These are phyloP conservation scores for Amphicarpaea edgeworthii DNA, from an alignment of 306 rosid species.

Conservation along the genomic window DNA sequence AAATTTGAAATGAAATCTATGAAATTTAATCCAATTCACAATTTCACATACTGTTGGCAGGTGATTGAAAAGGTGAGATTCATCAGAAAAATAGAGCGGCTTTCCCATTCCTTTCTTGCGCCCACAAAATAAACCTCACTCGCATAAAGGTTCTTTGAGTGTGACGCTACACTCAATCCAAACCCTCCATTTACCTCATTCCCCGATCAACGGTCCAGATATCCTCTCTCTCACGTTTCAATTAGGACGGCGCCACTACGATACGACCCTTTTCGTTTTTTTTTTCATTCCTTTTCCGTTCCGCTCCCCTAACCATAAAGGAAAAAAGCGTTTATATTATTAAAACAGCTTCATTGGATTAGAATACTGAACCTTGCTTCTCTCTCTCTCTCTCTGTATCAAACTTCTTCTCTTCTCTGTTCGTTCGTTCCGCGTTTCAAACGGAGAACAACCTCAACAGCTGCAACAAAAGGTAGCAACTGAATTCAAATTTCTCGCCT, in stretches of 20 bases:
- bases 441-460: slow-evolving; percentile 17
- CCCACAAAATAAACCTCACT: slow-evolving; percentile 40
- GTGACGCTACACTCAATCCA: slow-evolving; percentile 46
- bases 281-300: slow-evolving; percentile 29
- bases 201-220: slow-evolving; percentile 51
- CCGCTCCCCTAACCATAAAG: slow-evolving; percentile 30
- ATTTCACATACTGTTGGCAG: too few relatives aligned
- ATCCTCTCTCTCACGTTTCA: slow-evolving; percentile 41
- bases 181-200: slow-evolving; percentile 50
- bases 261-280: slow-evolving; percentile 18
- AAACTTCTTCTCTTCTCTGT: slow-evolving; percentile 40
- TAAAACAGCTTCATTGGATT: slow-evolving; percentile 42
- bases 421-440: slow-evolving; percentile 50
- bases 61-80: not conserved
- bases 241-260: slow-evolving; percentile 60
- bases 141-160: slow-evolving; percentile 44
- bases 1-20: too few relatives aligned
- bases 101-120: slow-evolving; percentile 45
- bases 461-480: slow-evolving; percentile 49
- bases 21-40: too few relatives aligned
- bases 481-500: slow-evolving; percentile 33
- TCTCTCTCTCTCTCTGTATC: slow-evolving; percentile 40
- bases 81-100: too few relatives aligned
- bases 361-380: slow-evolving; percentile 57
- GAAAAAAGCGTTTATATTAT: not conserved